phyloP scores from a whole-genome alignment of 1,139 yeast species.

The Saccharomyces hybrid region DNA sequence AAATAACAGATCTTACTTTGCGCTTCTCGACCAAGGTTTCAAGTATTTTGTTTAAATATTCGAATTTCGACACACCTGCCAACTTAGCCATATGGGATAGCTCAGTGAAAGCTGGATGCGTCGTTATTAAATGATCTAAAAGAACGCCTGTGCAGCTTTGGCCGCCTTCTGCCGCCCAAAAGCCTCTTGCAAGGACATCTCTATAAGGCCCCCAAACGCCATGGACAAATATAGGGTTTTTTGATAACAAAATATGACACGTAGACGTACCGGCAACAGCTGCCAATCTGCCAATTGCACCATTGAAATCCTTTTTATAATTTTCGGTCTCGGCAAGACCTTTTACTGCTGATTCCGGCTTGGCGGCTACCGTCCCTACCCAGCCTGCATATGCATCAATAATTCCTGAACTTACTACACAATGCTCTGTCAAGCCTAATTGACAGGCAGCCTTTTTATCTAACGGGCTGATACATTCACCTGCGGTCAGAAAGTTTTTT shows the following conservation, averaged over 20 bases:
- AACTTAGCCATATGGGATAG: conserved; percentile 56
- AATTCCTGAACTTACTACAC: conserved; percentile 90
- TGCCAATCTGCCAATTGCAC: conserved; percentile 71
- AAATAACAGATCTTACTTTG: conserved; percentile 60
- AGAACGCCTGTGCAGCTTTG: conserved; percentile 95
- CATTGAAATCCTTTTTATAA: conserved; percentile 39
- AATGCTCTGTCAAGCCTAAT: conserved; percentile 69
- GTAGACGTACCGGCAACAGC: conserved; percentile 99
- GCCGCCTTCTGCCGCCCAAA: conserved; percentile 99
- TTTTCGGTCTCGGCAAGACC: conserved; percentile 37
- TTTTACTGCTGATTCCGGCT: conserved; percentile 17
- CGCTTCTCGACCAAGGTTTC: conserved; percentile 57
- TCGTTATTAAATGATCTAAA: conserved; percentile 78
- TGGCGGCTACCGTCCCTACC: conserved; percentile 96
- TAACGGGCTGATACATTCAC: conserved; percentile 76
- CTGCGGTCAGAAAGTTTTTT: conserved; percentile 71
- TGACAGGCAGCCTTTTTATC: conserved; percentile 65
- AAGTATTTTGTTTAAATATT: conserved; percentile 65
- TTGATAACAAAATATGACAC: conserved; percentile 85
- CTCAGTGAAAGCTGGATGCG: conserved; percentile 81
- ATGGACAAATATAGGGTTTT: conserved; percentile 78
- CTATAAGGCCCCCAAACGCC: conserved; percentile 99
- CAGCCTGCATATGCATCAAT: conserved; percentile 98
- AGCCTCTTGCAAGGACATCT: conserved; percentile 80
- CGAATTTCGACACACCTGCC: conserved; percentile 69